These are phyloP conservation scores for Herpetomonas tarakana DNA, from an alignment of 208 protist genomes.

Conservation along the genomic window DNA sequence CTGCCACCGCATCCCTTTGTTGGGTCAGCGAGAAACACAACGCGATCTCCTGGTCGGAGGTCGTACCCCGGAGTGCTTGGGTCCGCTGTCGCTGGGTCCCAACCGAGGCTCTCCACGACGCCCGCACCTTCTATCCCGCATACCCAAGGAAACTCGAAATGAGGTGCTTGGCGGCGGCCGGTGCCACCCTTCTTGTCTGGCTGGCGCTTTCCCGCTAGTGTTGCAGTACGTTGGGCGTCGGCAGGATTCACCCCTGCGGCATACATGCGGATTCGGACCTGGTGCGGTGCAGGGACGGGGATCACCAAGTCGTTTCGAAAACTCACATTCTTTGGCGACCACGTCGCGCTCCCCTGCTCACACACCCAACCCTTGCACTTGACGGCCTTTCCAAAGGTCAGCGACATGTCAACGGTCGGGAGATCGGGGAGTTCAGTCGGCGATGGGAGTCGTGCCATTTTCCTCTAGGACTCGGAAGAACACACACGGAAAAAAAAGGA, in stretches of 20 bases:
- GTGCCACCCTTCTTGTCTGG: conserved; percentile 1
- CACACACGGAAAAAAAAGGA: conserved; percentile 1
- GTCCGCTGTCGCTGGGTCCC: conserved; percentile 13
- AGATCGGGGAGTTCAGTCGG: not conserved
- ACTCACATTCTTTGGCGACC: conserved; percentile 25
- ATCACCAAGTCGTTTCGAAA: conserved; percentile 39
- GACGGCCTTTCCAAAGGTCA: conserved; percentile 24
- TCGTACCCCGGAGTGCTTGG: conserved; percentile 6
- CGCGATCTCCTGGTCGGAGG: conserved; percentile 52
- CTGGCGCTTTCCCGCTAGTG: conserved; percentile 1
- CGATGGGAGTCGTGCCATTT: not conserved
- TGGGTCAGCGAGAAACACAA: conserved; percentile 59
- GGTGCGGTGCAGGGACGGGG: conserved; percentile 32
- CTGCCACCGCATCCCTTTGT: conserved; percentile 34
- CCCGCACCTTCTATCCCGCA: conserved; percentile 64
- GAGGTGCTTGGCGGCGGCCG: conserved; percentile 15
- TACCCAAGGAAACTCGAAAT: conserved; percentile 55
- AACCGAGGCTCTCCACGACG: conserved; percentile 70
- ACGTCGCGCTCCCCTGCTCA: conserved; percentile 8
- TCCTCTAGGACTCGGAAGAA: not conserved
- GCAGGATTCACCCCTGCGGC: conserved; percentile 61
- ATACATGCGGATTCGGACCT: conserved; percentile 67
- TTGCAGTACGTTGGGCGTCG: conserved; percentile 39
- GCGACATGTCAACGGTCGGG: conserved; percentile 1
- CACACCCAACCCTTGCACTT: conserved; percentile 36